These are phyloP conservation scores for Fomitopsis schrenkii DNA, from an alignment of 1,284 basidiomycete species.

Conservation along the genomic window DNA sequence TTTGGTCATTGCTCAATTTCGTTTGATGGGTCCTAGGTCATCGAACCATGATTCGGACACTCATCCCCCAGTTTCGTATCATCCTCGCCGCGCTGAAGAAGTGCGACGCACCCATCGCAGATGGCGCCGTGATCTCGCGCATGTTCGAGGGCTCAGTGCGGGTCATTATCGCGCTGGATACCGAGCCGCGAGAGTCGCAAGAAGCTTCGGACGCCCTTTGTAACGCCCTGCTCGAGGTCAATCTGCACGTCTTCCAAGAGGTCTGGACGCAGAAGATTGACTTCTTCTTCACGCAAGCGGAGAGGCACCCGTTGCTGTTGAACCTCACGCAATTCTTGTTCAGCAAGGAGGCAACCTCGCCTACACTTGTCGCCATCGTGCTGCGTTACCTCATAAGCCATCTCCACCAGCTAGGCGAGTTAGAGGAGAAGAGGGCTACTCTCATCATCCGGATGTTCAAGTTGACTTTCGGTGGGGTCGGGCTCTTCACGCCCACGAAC, in stretches of 20 bases:
- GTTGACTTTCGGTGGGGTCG: constrained; percentile 92
- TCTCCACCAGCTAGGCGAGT: constrained; percentile 82
- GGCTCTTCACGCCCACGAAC: constrained; percentile 74
- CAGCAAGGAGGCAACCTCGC: constrained; percentile 78
- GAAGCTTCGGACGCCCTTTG: constrained; percentile 89
- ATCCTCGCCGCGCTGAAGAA: constrained; percentile 79
- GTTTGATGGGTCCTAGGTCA: constrained; percentile 51
- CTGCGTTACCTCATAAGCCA: constrained; percentile 85
- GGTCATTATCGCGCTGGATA: constrained; percentile 85
- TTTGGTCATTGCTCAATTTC: background rate
- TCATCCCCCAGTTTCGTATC: constrained; percentile 89
- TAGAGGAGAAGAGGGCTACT: constrained; percentile 78
- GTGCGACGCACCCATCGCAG: constrained; percentile 74
- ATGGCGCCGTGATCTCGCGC: constrained; percentile 85
- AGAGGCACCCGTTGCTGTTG: constrained; percentile 78
- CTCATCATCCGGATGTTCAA: constrained; percentile 93
- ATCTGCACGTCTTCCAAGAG: constrained; percentile 90
- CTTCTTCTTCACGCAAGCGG: constrained; percentile 80
- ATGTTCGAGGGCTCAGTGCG: constrained; percentile 86
- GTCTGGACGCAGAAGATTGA: constrained; percentile 91
- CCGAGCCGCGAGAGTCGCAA: constrained; percentile 74
- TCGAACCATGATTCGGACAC: constrained; percentile 82
- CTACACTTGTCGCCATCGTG: constrained; percentile 90
- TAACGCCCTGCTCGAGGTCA: constrained; percentile 75
- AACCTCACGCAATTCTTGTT: constrained; percentile 90